These are phyloP conservation scores for Rhynchosporium graminicola DNA, from an alignment of 2,329 filamentous ascomycete genomes.

Conservation along the genomic window DNA sequence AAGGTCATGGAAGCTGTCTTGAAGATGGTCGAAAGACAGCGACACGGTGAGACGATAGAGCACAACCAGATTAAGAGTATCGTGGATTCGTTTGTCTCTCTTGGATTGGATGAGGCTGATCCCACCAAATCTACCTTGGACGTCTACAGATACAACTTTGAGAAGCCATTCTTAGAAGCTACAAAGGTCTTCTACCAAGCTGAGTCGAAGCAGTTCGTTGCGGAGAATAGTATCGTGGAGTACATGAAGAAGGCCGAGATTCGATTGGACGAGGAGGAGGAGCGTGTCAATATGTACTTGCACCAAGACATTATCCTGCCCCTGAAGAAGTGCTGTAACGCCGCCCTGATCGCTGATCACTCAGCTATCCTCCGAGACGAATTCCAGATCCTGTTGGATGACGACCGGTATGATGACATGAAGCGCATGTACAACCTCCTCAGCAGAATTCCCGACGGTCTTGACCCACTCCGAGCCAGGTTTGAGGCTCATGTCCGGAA, in stretches of 20 bases:
- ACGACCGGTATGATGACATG: slow-evolving; percentile 93
- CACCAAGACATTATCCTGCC: slow-evolving; percentile 84
- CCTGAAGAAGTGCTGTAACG: slow-evolving; percentile 84
- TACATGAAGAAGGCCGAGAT: slow-evolving; percentile 99
- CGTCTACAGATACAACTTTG: slow-evolving; percentile 90
- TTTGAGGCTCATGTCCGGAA: slow-evolving; percentile 94
- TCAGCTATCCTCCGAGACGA: slow-evolving; percentile 86
- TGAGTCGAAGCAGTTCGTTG: slow-evolving; percentile 91
- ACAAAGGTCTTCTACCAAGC: slow-evolving; percentile 85
- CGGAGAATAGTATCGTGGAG: slow-evolving; percentile 95
- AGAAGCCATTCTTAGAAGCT: slow-evolving; percentile 84
- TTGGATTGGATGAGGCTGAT: slow-evolving; percentile 92
- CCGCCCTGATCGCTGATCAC: slow-evolving; percentile 87
- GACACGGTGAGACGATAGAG: slow-evolving; percentile 96
- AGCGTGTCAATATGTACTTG: slow-evolving; percentile 87
- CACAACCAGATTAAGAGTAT: slow-evolving; percentile 96
- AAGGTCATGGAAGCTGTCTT: slow-evolving; percentile 96
- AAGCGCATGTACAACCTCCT: slow-evolving; percentile 94
- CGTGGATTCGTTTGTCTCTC: slow-evolving; percentile 92
- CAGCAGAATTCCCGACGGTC: slow-evolving; percentile 82
- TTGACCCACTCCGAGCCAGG: slow-evolving; percentile 81
- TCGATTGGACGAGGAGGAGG: slow-evolving; percentile 88
- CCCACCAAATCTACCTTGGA: slow-evolving; percentile 92
- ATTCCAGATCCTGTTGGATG: slow-evolving; percentile 90
- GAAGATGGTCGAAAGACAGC: slow-evolving; percentile 93